These are phyloP conservation scores for Pelagophyceae sp. DNA, from an alignment of 352 stramenopile species.

Conservation along the genomic window DNA sequence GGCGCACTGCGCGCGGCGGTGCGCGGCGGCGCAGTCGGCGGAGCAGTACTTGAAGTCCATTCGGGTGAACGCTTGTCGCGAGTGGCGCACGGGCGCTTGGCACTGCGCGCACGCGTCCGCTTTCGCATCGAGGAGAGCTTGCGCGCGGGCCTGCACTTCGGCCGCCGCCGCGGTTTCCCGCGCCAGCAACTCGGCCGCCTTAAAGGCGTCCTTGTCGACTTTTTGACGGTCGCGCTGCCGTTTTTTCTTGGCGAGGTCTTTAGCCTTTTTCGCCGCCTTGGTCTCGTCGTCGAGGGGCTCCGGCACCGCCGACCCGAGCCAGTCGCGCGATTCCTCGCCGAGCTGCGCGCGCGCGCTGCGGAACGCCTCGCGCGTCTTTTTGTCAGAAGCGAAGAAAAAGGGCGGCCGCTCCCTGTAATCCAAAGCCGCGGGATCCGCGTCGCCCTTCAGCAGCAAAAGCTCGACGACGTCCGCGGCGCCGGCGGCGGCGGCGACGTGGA, in stretches of 20 bases:
- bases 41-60: conserved; percentile 17
- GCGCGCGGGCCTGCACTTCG: background rate
- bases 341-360: background rate
- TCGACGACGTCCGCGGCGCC: background rate
- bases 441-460: background rate
- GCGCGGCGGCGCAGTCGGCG: conserved; percentile 4
- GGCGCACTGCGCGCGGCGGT: conserved; percentile 5
- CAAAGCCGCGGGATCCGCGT: background rate
- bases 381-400: background rate
- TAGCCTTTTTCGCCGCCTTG: background rate
- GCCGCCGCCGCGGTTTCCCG: background rate
- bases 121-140: background rate
- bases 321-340: background rate
- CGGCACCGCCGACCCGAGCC: background rate
- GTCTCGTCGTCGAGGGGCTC: background rate
- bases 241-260: background rate
- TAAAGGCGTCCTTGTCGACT: background rate
- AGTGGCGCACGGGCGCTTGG: background rate
- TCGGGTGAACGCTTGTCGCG: background rate
- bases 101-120: background rate
- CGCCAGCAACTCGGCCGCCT: background rate
- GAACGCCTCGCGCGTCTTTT: conserved; percentile 11
- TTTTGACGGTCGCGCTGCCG: conserved; percentile 10
- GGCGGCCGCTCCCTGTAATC: background rate
- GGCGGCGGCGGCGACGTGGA: conserved; percentile 4